A percentile compares a stretch with the other conserved stretches of the same genome.
Conservation (phyloP, 805 yeast genomes). For the Kockiozyma suomiensis region DNA sequence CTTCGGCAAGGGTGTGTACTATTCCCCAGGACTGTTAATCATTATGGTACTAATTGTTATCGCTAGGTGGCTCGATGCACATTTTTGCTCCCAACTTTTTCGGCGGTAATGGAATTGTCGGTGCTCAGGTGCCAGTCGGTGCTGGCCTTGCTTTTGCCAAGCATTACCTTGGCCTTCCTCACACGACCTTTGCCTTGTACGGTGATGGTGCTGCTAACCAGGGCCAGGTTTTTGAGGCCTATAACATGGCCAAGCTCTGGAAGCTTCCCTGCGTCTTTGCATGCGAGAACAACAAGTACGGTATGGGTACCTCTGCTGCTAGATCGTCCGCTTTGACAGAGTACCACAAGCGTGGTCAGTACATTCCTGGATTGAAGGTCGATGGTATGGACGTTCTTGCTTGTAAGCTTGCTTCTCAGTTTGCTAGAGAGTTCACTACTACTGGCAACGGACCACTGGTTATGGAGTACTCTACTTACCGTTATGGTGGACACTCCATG, state of each 20-base stretch:
- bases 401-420: constrained; percentile 91
- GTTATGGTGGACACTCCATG: constrained; percentile 99
- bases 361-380: constrained; percentile 96
- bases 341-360: constrained; percentile 98
- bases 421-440: constrained; percentile 94
- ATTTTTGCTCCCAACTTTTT: constrained; percentile 93
- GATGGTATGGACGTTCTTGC: constrained; percentile 99
- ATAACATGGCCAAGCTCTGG: constrained; percentile 99
- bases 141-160: constrained; percentile 99
- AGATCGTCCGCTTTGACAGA: constrained; percentile 97
- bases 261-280: constrained; percentile 91
- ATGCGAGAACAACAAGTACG: constrained; percentile 99
- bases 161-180: constrained; percentile 78
- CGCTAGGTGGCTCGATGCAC: constrained; percentile 91
- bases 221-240: constrained; percentile 97
- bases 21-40: too few species aligned
- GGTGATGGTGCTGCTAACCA: constrained; percentile 99
- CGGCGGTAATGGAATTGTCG: constrained; percentile 99
- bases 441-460: constrained; percentile 95
- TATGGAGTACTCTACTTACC: constrained; percentile 95
- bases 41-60: background rate
- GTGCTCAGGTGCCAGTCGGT: constrained; percentile 98
- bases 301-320: constrained; percentile 99
- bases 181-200: constrained; percentile 84
- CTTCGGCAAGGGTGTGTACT: constrained; percentile 74